Evolutionary conservation across 129 eudicot species (phyloP).

Genomic region (Cynara cardunculus): DNA sequence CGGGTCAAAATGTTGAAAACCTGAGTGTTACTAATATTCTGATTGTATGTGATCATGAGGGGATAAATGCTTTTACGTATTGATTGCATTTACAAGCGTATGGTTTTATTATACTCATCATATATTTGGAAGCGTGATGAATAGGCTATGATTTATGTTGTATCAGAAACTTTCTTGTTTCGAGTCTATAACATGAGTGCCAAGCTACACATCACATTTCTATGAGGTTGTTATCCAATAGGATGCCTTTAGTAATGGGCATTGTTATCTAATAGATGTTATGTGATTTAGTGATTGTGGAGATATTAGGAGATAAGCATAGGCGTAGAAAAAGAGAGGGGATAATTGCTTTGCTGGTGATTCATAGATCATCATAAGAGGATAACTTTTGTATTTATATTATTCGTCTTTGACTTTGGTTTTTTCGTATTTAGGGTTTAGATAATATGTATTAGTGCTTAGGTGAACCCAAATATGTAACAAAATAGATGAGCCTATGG

Average conservation of each 20-base stretch:
- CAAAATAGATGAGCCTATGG: background rate
- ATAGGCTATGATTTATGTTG: background rate
- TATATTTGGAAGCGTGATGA: background rate
- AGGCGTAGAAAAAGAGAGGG: background rate
- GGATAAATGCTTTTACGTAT: background rate
- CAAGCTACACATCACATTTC: background rate
- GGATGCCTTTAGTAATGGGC: background rate
- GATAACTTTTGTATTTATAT: background rate
- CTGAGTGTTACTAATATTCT: background rate
- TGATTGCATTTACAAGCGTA: background rate
- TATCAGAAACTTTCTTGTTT: background rate
- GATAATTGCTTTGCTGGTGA: background rate
- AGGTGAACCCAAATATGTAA: background rate
- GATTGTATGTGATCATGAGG: background rate
- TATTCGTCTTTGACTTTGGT: background rate
- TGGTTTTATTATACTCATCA: background rate
- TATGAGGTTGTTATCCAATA: background rate
- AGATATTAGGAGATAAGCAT: background rate
- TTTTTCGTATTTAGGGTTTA: background rate
- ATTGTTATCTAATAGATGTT: background rate
- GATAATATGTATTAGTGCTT: conserved; percentile 1
- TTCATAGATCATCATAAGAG: background rate
- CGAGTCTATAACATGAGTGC: background rate
- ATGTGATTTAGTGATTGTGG: background rate
- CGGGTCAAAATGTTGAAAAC: background rate